Base-by-base conservation (phyloP, 306 rosid genomes). In the Lathyrus aphaca region DNA sequence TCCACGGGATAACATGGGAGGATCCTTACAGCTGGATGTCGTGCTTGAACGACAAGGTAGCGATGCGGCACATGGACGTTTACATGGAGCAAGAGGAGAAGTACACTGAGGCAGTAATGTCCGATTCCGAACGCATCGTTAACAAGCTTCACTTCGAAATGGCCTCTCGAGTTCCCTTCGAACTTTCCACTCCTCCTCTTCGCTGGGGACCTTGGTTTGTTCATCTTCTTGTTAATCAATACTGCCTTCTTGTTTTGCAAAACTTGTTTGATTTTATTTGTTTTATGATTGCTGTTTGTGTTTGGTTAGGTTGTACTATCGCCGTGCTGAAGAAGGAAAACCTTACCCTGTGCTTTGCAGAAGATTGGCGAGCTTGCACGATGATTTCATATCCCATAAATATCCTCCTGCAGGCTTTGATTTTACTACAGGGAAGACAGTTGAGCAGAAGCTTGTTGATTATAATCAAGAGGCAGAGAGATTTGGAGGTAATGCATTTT, bases 1-100 rank as follows among this genome's bases (percentile, higher is more conserved):
- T 88, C 82, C 91, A 91, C 27, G 92, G 77, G 2, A 43, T 76
- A 27, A 81, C 89, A 39, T 91, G 96, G 99, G 96, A 88, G 68
- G 99, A 94, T 62, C 78, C 87, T 4, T 94, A 94, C 79, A 87
- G 89, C 74, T 94, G 96, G 97, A 94, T 94, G 97, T 86, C 96
- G 29, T 79, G 69, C 57, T 74, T 94, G 44, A 81, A 43, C 74
- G 97, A 94, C 82, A 88, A 90, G 65, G 97, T 94, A 9, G 92
- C 97, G 23, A 89, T 88, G 95, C 89, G 95, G 14, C 99, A 91
- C 56, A 87, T 94, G 97, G 95, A 94, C 61, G 87, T 94, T 61
- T 94, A 83, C 81, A 94, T 91, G 92, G 99, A 94, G 78, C 97
- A 87, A 67, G 99, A 91, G 72, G 97, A 94, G 87, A 94, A 94